Evolutionary conservation across 805 yeast genomes (phyloP).

Genomic region (Candida xiaguanensis): DNA sequence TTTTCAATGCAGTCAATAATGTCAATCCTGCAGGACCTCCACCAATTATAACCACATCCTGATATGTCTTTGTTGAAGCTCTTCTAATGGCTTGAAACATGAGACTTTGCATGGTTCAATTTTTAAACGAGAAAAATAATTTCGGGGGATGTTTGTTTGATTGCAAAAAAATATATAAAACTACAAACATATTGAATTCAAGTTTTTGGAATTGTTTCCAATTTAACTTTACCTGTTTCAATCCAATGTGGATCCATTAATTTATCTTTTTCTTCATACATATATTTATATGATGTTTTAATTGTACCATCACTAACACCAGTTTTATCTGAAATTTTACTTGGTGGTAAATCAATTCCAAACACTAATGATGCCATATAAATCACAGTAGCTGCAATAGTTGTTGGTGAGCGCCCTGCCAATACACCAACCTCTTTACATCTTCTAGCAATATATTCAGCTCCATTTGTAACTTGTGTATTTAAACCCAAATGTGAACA

Average conservation of each 20-base stretch:
- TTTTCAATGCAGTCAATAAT: constrained; percentile 74
- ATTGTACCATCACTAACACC: constrained; percentile 98
- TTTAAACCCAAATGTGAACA: constrained; percentile 91
- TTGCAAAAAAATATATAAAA: neutral
- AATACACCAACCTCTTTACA: constrained; percentile 89
- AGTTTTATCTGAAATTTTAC: constrained; percentile 82
- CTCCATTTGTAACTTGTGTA: constrained; percentile 83
- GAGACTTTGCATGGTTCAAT: neutral
- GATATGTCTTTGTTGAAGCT: constrained; percentile 12
- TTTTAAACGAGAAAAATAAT: neutral
- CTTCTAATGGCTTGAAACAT: constrained; percentile 2
- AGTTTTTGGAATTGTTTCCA: constrained; percentile 40
- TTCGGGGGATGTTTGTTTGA: too few relatives aligned
- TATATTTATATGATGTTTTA: constrained; percentile 80
- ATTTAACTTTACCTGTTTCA: constrained; percentile 57
- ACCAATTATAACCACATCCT: constrained; percentile 84
- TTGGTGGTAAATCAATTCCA: constrained; percentile 69
- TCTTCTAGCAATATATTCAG: constrained; percentile 86
- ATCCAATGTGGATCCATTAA: constrained; percentile 79
- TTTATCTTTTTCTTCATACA: constrained; percentile 63
- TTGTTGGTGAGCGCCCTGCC: constrained; percentile 95
- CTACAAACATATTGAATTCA: constrained; percentile 1
- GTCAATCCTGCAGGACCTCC: constrained; percentile 98
- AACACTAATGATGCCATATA: constrained; percentile 92
- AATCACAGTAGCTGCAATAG: constrained; percentile 96